A percentile compares a stretch with the other conserved stretches of the same genome.
Evolutionary conservation across 148 eudicot species (phyloP).

Genomic region (Fagopyrum tataricum): DNA sequence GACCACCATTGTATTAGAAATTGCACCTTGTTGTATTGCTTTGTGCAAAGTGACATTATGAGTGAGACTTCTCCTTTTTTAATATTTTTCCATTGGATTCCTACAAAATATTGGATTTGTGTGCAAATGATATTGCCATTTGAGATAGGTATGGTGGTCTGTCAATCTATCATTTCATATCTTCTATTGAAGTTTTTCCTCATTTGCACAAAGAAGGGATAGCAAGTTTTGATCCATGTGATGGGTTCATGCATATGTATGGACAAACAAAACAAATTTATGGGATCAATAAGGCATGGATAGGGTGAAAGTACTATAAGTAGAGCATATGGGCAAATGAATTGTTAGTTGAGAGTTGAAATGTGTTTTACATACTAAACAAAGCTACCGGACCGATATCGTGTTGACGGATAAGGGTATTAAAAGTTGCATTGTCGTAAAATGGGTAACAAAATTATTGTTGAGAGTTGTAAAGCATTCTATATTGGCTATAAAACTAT

Average conservation of each 20-base stretch:
- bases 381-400: too few relatives aligned
- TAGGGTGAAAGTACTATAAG: too few relatives aligned
- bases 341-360: too few relatives aligned
- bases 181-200: neutral
- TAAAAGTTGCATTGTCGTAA: too few relatives aligned
- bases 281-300: too few relatives aligned
- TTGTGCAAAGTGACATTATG: conserved; percentile 13
- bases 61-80: neutral
- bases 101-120: neutral
- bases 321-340: too few relatives aligned
- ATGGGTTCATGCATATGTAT: neutral
- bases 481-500: too few relatives aligned
- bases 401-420: too few relatives aligned
- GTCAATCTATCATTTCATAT: neutral
- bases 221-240: neutral
- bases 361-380: too few relatives aligned
- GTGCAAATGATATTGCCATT: neutral
- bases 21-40: neutral
- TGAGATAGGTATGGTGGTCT: neutral
- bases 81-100: conserved; percentile 7
- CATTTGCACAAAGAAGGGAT: neutral
- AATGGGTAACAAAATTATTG: too few relatives aligned
- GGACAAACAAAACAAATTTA: neutral
- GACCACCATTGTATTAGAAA: conserved; percentile 2
- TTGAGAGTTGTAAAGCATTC: too few relatives aligned